Evolutionary conservation across 352 stramenopile species (phyloP), one percentile per base, ranked within the genome.

Genomic region (Phytophthora multivora): DNA sequence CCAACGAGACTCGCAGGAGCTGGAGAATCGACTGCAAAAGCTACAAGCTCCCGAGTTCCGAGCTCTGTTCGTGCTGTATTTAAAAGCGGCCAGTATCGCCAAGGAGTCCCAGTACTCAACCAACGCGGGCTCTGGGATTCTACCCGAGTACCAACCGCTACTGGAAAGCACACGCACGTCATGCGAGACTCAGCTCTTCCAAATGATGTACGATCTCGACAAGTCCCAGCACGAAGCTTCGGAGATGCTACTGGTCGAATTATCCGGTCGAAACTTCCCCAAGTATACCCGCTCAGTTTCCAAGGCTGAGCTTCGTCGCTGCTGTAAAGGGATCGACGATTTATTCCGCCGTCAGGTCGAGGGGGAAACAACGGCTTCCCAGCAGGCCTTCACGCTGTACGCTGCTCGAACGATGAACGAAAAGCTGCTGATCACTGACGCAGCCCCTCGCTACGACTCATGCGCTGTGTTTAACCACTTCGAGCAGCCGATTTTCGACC

Each of bases 391-490:
- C 53, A 87, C 75, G 7, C 71, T 90, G 33, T 73, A 75, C 6
- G 64, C 55, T 5, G 50, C 57, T 10, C 63, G 59, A 23, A 81
- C 66, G 12, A 52, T 61, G 1, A 64, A 69, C 7, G 84, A 93
- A n/a, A 81, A 69, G 41, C 47, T 93, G 11, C 50, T 88, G 12
- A 45, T 93, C 35, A 90, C 81, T 1, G 84, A 93, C 31, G 70
- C 56, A 15, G 81, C 79, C 10, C 63, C 77, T 35, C 79, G 71
- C n/a, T 93, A 91, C 55, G 80, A 89, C 33, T 74, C 46, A 0
- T 73, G 48, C 47, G 54, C 63, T n/a, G 71, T 78, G 6, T 89
- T 84, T 60, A 89, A 90, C 21, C 84, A 93, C 64, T 59, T 93
- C 7, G 82, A 90, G 33, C 67, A 86, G 50, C 80, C 84, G 0